Percentiles rank a stretch among this genome's conserved stretches.
These are phyloP conservation scores for Microascus cirrosus DNA, from an alignment of 2,329 filamentous ascomycete species.

Conservation along the genomic window DNA sequence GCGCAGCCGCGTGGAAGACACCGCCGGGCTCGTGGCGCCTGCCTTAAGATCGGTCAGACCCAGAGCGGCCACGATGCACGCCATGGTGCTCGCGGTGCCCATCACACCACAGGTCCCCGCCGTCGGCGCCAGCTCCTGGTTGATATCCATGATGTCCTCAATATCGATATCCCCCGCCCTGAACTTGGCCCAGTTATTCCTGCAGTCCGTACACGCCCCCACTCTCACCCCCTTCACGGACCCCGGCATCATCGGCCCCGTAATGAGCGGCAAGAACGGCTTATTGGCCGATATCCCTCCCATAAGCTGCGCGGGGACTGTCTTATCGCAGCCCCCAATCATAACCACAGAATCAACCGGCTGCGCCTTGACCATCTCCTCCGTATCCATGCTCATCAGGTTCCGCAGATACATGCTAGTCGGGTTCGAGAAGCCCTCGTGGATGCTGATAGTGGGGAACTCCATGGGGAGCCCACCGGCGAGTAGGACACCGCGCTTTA, in stretches of 20 bases:
- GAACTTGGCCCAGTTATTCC: conserved; percentile 62
- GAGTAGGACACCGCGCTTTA: conserved; percentile 56
- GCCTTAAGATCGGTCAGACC: conserved; percentile 66
- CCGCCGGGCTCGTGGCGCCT: conserved; percentile 68
- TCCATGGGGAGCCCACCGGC: conserved; percentile 58
- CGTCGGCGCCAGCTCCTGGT: conserved; percentile 63
- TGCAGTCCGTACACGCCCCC: conserved; percentile 64
- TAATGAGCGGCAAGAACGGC: conserved; percentile 56
- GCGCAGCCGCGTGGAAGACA: conserved; percentile 66
- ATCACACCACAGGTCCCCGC: conserved; percentile 80
- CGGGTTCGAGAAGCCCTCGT: conserved; percentile 57
- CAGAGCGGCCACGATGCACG: conserved; percentile 69
- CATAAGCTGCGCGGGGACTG: conserved; percentile 64
- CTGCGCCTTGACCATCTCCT: conserved; percentile 66
- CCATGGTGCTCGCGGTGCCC: conserved; percentile 89
- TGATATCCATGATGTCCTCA: conserved; percentile 59
- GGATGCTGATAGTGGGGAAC: conserved; percentile 63
- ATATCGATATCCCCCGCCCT: conserved; percentile 56
- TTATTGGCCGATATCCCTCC: conserved; percentile 66
- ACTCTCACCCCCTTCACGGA: conserved; percentile 52
- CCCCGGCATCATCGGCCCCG: conserved; percentile 66
- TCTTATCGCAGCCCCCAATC: conserved; percentile 67
- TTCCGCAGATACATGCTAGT: conserved; percentile 69
- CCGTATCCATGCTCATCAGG: conserved; percentile 70
- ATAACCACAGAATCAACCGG: conserved; percentile 57